Percentiles rank a stretch among this genome's conserved stretches.
Evolutionary conservation across 1,284 basidiomycete species (phyloP).

Genomic region (Coniferiporia sulphurascens): DNA sequence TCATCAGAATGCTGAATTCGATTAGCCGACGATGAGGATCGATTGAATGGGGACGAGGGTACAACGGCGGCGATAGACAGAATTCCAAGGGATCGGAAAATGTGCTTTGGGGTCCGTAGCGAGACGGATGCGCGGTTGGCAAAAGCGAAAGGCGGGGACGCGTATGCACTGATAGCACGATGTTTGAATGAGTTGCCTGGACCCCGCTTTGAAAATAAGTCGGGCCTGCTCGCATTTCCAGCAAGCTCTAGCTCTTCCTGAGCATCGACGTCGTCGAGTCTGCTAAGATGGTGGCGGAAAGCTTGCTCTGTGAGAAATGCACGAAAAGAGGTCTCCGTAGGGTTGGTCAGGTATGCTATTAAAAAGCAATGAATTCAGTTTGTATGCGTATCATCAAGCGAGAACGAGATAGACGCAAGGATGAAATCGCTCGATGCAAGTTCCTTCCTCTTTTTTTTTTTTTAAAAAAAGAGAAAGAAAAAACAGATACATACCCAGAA

Average conservation of each 20-base stretch:
- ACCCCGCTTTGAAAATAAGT: conserved; percentile 21
- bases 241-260: conserved; percentile 30
- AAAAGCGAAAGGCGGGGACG: conserved; percentile 70
- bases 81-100: conserved; percentile 78
- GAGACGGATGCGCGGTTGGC: conserved; percentile 88
- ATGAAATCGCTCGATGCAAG: background rate
- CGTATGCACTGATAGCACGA: conserved; percentile 25
- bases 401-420: conserved; percentile 14
- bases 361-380: conserved; percentile 20
- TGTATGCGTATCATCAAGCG: conserved; percentile 7
- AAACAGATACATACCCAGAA: conserved; percentile 54
- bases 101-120: conserved; percentile 89
- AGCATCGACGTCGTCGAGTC: conserved; percentile 68
- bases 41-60: conserved; percentile 38
- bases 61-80: conserved; percentile 82
- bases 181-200: conserved; percentile 33
- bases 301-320: conserved; percentile 93
- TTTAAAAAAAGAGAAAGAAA: conserved; percentile 17
- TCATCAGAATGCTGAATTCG: conserved; percentile 20
- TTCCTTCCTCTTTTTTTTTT: conserved; percentile 9
- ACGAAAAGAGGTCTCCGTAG: conserved; percentile 87
- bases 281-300: conserved; percentile 88
- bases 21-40: conserved; percentile 26
- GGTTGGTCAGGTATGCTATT: conserved; percentile 90
- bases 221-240: conserved; percentile 1